Base-by-base conservation (phyloP, 352 stramenopile species). In the Globisporangium emineosum region DNA sequence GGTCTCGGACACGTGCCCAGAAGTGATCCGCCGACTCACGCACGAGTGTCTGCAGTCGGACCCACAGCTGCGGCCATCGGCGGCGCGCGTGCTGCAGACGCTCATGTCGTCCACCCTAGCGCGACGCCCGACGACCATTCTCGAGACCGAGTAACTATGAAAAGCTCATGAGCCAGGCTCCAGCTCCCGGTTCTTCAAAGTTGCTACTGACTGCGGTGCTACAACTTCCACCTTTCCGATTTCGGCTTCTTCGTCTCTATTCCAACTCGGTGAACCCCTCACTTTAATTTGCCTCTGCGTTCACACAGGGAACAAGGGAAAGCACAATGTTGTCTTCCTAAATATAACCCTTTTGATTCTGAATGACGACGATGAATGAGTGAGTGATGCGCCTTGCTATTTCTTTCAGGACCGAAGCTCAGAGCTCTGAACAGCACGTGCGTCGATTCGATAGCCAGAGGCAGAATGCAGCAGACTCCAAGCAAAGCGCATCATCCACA, bases 1-100 rank as follows among this genome's bases (percentile, higher is more conserved):
- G 66, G 83, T 93, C 40, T 90, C 80, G 9, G 80, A 88, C 50
- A 76, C 80, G 8, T 94, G 86, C 45, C 86, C 86, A 0, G 82
- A 93, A n/a, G 79, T 89, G 17, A 90, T 94, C 32, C 83, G 80
- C 40, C 82, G 81, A 13, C 67, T 94, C 37, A 84, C 83, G 23
- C 83, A 92, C 68, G 81, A 91, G 59, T 94, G 86, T 25, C 78
- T 94, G 25, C 83, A 93, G 67, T 92, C 88, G 27, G 86, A 94
- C 61, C 82, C 86, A 6, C 76, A 76, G 59, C 60, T 91, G 25
- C 77, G 86, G 49, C 86, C 86, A 19, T 83, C 81, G 13, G 81
- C 84, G 4, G 81, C 79, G 35, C 81, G 83, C 27, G 79, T 93
- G 43, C 77, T 93, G 47, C 81, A 93, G 57, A 88, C 76, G 40